Evolutionary conservation across 805 yeast species (phyloP).

Genomic region (Candida sanyiensis): DNA sequence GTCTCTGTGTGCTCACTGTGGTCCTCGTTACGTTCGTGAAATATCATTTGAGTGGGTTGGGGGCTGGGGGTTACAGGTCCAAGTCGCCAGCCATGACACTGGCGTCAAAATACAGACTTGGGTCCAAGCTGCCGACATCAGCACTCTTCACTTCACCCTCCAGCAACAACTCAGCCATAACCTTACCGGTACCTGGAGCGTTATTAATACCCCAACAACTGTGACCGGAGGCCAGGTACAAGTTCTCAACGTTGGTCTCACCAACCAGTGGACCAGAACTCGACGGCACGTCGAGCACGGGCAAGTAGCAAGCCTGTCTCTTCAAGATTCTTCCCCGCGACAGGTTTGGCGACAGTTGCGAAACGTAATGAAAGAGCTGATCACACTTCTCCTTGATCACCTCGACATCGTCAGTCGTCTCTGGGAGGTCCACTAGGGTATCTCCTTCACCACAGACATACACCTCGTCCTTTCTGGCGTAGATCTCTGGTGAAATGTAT

Average conservation of each 20-base stretch:
- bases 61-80: not conserved
- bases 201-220: conserved; percentile 99
- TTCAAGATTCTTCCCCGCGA: conserved; percentile 69
- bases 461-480: conserved; percentile 92
- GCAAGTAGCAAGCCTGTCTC: conserved; percentile 92
- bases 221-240: conserved; percentile 86
- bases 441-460: conserved; percentile 98
- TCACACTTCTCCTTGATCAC: conserved; percentile 86
- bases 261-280: conserved; percentile 93
- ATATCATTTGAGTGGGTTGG: too few species aligned
- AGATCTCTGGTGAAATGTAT: conserved; percentile 87
- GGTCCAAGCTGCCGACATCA: conserved; percentile 77
- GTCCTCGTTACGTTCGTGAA: not conserved
- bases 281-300: conserved; percentile 89
- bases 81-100: conserved; percentile 26
- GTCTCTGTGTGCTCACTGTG: not conserved
- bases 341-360: conserved; percentile 65
- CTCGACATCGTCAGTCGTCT: conserved; percentile 88
- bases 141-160: conserved; percentile 81
- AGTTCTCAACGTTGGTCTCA: conserved; percentile 76
- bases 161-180: conserved; percentile 78
- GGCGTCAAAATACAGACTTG: conserved; percentile 82
- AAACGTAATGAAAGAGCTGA: conserved; percentile 74
- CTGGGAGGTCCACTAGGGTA: conserved; percentile 84
- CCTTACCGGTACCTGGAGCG: conserved; percentile 95